phyloP scores from a whole-genome alignment of 345 rosid species.

The Abelmoschus esculentus region DNA sequence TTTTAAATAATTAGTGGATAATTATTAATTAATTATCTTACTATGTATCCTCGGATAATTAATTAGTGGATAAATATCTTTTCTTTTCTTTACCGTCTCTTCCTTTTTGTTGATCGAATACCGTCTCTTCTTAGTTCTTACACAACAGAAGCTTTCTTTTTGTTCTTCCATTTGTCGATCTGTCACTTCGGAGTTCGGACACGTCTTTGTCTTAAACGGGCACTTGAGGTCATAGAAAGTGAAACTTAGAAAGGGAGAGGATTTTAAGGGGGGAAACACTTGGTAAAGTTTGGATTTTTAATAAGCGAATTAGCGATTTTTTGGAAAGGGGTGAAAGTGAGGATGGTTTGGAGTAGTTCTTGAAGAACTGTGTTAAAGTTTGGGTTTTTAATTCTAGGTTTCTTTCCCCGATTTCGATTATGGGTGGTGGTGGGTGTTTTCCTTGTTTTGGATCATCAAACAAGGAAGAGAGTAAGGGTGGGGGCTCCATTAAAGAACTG shows the following conservation, averaged over 20 bases:
- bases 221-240: not conserved
- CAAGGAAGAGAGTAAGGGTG: slow-evolving; percentile 40
- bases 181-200: not conserved
- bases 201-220: not conserved
- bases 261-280: not conserved
- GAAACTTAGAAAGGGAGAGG: not conserved
- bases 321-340: slow-evolving; percentile 10
- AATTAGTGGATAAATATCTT: not conserved
- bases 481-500: slow-evolving; percentile 47
- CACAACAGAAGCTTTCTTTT: not conserved
- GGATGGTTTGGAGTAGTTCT: slow-evolving; percentile 22
- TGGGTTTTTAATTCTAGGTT: slow-evolving; percentile 14
- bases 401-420: slow-evolving; percentile 20
- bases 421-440: slow-evolving; percentile 77
- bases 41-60: not conserved
- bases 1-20: not conserved
- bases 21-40: not conserved
- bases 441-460: slow-evolving; percentile 95
- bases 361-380: slow-evolving; percentile 10
- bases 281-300: not conserved
- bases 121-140: not conserved
- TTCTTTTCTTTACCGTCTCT: too few relatives aligned
- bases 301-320: not conserved
- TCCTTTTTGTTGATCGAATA: too few relatives aligned
- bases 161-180: not conserved